phyloP scores from a whole-genome alignment of 2,329 filamentous ascomycete species.

The Aspergillus caelatus region DNA sequence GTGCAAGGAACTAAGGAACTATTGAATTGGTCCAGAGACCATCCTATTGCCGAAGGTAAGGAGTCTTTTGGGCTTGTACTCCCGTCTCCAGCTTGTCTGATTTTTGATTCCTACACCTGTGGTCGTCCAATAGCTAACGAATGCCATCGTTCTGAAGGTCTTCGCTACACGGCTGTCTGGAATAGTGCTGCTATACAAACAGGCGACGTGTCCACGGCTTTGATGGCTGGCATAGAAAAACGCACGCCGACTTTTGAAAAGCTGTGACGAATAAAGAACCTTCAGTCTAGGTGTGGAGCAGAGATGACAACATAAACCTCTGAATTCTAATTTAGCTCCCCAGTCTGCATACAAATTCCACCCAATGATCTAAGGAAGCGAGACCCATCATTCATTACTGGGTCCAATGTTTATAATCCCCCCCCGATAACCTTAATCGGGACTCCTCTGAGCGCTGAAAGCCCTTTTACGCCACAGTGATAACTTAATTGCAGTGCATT shows the following conservation, averaged over 20 bases:
- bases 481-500: neutral
- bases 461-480: neutral
- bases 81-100: neutral
- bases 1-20: conserved; percentile 87
- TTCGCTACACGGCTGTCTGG: conserved; percentile 86
- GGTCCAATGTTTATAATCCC: neutral
- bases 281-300: neutral
- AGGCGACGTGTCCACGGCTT: conserved; percentile 71
- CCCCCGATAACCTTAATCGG: neutral
- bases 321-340: neutral
- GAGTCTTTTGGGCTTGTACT: conserved; percentile 21
- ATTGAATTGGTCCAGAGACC: conserved; percentile 78
- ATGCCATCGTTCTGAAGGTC: conserved; percentile 46
- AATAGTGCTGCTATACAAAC: conserved; percentile 83
- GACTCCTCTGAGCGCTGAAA: neutral
- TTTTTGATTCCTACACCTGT: neutral
- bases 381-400: neutral
- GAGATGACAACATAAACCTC: neutral
- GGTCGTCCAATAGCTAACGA: neutral
- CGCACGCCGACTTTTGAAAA: conserved; percentile 85
- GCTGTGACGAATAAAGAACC: conserved; percentile 53
- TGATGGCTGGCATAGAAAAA: conserved; percentile 77
- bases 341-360: neutral
- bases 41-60: conserved; percentile 73
- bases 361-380: neutral